Evolutionary conservation across 192 early-diverging fungal genomes (phyloP).

Genomic region (Linderina pennispora): DNA sequence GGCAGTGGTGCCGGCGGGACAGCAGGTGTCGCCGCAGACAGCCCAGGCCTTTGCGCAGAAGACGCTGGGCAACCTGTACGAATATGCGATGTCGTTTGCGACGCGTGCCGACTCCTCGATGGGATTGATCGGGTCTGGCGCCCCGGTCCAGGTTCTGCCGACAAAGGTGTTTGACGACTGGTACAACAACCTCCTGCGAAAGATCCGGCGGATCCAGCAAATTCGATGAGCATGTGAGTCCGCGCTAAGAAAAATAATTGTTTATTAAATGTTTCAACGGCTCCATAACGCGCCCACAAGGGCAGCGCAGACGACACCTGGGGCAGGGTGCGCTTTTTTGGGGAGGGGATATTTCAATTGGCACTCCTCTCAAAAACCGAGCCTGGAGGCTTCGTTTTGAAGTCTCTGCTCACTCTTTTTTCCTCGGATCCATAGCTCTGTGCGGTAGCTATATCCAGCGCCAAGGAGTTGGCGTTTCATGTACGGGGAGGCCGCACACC

Average conservation of each 20-base stretch:
- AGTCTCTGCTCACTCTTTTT: constrained; percentile 4
- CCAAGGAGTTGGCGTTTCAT: constrained; percentile 38
- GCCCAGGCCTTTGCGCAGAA: constrained; percentile 54
- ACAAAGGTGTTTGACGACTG: constrained; percentile 73
- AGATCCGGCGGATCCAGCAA: constrained; percentile 66
- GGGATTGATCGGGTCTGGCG: constrained; percentile 37
- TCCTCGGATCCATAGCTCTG: constrained; percentile 19
- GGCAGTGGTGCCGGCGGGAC: no score
- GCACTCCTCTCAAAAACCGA: no score
- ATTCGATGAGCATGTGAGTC: no score
- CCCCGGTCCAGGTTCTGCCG: constrained; percentile 48
- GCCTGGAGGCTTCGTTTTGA: constrained; percentile 33
- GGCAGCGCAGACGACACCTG: no score
- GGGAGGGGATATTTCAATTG: no score
- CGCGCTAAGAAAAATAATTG: no score
- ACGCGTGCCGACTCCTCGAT: constrained; percentile 49
- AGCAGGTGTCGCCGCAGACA: constrained; percentile 20
- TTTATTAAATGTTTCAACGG: no score
- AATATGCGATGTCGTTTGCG: constrained; percentile 69
- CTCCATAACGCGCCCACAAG: no score
- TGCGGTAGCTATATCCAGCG: constrained; percentile 24
- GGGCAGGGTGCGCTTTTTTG: no score
- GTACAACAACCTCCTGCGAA: constrained; percentile 70
- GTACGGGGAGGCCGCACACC: constrained; percentile 18
- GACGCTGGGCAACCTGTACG: constrained; percentile 63